phyloP scores from a whole-genome alignment of 2,329 filamentous ascomycete species.

The Monosporascus sp. region DNA sequence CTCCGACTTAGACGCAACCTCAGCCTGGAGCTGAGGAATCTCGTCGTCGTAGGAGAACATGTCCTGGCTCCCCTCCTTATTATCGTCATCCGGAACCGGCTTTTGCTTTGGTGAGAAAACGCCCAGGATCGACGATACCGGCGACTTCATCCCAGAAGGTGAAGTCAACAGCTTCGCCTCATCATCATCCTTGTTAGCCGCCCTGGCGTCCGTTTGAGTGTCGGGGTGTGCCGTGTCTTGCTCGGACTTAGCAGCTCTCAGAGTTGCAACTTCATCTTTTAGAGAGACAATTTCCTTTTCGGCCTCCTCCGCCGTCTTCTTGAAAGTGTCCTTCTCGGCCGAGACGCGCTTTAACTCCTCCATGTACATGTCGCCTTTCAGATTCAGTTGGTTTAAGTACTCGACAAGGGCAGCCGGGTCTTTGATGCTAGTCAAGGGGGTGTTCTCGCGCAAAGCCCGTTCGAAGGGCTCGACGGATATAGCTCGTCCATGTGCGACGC shows the following conservation, averaged over 20 bases:
- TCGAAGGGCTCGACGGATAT: slow-evolving; percentile 91
- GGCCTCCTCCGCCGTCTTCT: slow-evolving; percentile 67
- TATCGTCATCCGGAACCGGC: slow-evolving; percentile 28
- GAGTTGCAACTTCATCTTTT: slow-evolving; percentile 57
- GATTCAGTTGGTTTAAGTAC: slow-evolving; percentile 80
- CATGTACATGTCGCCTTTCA: slow-evolving; percentile 89
- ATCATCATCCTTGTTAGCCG: slow-evolving; percentile 26
- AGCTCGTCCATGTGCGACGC: slow-evolving; percentile 82
- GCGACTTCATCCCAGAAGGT: slow-evolving; percentile 37
- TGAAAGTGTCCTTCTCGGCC: slow-evolving; percentile 72
- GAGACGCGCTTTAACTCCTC: slow-evolving; percentile 87
- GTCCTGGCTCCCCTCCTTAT: slow-evolving; percentile 52
- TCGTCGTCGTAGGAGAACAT: slow-evolving; percentile 93
- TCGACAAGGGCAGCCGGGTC: slow-evolving; percentile 83
- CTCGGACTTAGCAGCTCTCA: slow-evolving; percentile 31
- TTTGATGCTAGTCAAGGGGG: slow-evolving; percentile 80
- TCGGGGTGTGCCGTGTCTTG: slow-evolving; percentile 9
- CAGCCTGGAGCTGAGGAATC: slow-evolving; percentile 72
- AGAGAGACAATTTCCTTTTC: slow-evolving; percentile 59
- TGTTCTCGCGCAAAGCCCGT: slow-evolving; percentile 83
- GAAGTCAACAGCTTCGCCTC: slow-evolving; percentile 15
- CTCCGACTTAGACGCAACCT: slow-evolving; percentile 64
- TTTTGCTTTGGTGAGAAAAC: slow-evolving; percentile 47
- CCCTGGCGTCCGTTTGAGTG: slow-evolving; percentile 8
- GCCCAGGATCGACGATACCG: slow-evolving; percentile 42